Evolutionary conservation across 1,284 basidiomycete genomes (phyloP), one percentile per base, ranked within the genome.

Genomic region (Pseudozyma tsukubaensis): DNA sequence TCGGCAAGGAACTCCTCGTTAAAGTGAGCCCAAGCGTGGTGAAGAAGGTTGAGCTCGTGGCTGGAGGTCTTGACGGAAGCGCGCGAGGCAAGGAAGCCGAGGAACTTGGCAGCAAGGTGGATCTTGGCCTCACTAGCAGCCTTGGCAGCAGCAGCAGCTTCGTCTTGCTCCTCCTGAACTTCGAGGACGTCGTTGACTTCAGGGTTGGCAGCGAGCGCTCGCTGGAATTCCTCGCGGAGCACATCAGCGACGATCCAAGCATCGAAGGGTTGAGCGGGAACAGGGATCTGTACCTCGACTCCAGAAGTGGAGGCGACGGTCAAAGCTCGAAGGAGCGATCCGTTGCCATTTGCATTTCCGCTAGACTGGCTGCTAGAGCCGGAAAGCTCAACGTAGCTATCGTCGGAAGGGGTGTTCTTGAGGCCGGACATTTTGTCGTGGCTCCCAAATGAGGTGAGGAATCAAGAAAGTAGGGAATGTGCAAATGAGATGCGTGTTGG

Each of bases 41-140:
- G 86, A 56, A 88, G 85, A 77, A 97, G 90, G 87, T 92, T 92
- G 65, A 90, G 87, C 60, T 90, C 87, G 61, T 92, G 92, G 86
- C 95, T 88, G 85, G 93, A 88, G 36, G 90, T 88, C 69, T 91
- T 90, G 73, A 90, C 86, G 57, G 95, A 89, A 72, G 95, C 87
- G 50, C 90, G 88, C 58, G 89, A 89, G 49, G 83, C 72, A 47
- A 85, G 73, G 78, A 84, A 85, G 34, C 72, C 69, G 34, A 85
- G 77, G 79, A 84, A 84, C 73, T 83, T 83, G 70, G 81, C 73
- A 47, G 76, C 66, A 21, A 85, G 72, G 58, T 78, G 73, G 54
- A 85, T 60, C 50, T 60, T 59, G 58, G 69, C 71, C 35, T 69
- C 62, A 16, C 66, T 47, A 4, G 63, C 74, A 29, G 43, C 68